Evolutionary conservation across 805 yeast genomes (phyloP).

Genomic region (Spathaspora gorwiae): DNA sequence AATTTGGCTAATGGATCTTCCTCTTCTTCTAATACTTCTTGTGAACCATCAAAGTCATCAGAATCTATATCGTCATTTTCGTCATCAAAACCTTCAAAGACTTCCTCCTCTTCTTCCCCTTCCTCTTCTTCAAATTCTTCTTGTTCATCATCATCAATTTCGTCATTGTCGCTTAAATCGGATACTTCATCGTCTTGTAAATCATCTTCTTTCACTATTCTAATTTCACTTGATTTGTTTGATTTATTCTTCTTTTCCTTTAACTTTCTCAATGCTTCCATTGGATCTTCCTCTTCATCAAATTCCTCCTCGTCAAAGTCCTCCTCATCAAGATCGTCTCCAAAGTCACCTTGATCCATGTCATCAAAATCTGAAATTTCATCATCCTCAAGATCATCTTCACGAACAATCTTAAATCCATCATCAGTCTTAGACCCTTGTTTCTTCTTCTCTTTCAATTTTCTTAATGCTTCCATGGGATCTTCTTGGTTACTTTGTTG

Average conservation of each 20-base stretch:
- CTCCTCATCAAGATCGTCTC: not conserved
- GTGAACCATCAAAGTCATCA: slow-evolving; percentile 13
- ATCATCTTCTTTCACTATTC: slow-evolving; percentile 29
- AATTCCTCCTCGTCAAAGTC: slow-evolving; percentile 10
- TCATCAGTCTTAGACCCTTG: slow-evolving; percentile 4
- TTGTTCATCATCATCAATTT: slow-evolving; percentile 15
- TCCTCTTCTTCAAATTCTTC: slow-evolving; percentile 11
- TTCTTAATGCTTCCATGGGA: slow-evolving; percentile 17
- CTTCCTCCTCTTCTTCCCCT: slow-evolving; percentile 10
- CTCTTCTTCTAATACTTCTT: slow-evolving; percentile 13
- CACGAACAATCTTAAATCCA: slow-evolving; percentile 21
- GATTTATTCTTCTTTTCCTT: slow-evolving; percentile 10
- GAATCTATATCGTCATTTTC: slow-evolving; percentile 14
- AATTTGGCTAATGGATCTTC: slow-evolving; percentile 24
- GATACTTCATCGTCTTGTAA: slow-evolving; percentile 18
- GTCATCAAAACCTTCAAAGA: slow-evolving; percentile 11
- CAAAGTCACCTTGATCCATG: slow-evolving; percentile 5
- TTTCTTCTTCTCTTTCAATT: slow-evolving; percentile 10
- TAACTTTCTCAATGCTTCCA: slow-evolving; percentile 13
- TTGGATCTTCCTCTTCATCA: slow-evolving; percentile 13
- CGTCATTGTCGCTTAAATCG: slow-evolving; percentile 2
- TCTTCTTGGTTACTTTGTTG: slow-evolving; percentile 12
- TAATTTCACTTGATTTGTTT: slow-evolving; percentile 11
- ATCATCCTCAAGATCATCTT: slow-evolving; percentile 23
- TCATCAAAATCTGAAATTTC: slow-evolving; percentile 23